A percentile compares a stretch with the other conserved stretches of the same genome.
Conservation (phyloP, 768 basidiomycete species). For the Mycena venus region DNA sequence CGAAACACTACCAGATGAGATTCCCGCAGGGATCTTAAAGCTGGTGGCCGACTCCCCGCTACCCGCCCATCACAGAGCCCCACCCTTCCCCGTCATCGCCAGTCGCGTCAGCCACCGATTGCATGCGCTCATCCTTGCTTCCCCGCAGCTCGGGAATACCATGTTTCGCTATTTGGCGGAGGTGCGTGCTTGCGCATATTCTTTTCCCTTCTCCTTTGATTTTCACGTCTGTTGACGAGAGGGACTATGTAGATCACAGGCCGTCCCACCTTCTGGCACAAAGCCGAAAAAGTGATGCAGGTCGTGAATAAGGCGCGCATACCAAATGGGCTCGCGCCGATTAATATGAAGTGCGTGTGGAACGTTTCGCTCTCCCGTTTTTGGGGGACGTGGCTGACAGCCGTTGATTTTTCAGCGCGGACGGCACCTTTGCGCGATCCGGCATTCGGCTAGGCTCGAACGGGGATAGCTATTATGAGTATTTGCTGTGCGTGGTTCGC, state of each 20-base stretch:
- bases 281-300: slow-evolving; percentile 64
- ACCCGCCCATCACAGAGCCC: neutral
- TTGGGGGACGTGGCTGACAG: neutral
- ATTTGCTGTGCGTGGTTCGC: slow-evolving; percentile 69
- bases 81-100: neutral
- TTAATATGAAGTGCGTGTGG: slow-evolving; percentile 82
- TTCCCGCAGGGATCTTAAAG: neutral
- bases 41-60: neutral
- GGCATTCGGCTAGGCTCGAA: slow-evolving; percentile 39
- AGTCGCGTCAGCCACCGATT: neutral
- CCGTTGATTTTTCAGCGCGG: slow-evolving; percentile 25
- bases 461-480: slow-evolving; percentile 58
- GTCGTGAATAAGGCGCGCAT: slow-evolving; percentile 73
- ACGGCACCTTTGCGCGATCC: slow-evolving; percentile 64
- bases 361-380: too few species aligned
- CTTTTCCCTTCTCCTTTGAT: too few species aligned
- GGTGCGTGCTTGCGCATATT: too few species aligned
- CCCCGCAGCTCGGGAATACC: neutral
- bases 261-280: slow-evolving; percentile 57
- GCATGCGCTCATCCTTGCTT: neutral
- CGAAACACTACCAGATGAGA: neutral
- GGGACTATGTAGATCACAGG: too few species aligned
- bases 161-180: slow-evolving; percentile 84
- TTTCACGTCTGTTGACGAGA: too few species aligned
- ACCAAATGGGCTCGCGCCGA: slow-evolving; percentile 82